Conservation (phyloP, 1,284 basidiomycete genomes). For the Trichosporon sp. region DNA sequence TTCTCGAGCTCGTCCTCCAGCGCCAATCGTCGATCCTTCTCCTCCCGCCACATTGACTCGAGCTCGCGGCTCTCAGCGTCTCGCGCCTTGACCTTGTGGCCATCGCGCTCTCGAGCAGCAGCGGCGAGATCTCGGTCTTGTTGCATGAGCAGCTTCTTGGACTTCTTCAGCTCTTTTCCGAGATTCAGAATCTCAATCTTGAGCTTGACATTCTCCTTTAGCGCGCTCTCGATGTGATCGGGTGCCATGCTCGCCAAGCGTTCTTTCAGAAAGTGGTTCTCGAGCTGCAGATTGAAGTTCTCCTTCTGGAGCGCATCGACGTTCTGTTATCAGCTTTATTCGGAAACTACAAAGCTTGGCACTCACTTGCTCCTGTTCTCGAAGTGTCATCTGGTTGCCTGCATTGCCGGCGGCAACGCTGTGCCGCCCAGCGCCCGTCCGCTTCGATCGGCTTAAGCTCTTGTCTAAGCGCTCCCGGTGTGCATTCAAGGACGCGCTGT, state of each 20-base stretch:
- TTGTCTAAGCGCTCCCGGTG: conserved; percentile 16
- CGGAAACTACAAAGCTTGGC: not conserved
- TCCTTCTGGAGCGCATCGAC: conserved; percentile 91
- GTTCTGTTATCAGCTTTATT: conserved; percentile 58
- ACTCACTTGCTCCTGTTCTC: conserved; percentile 88
- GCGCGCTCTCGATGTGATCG: conserved; percentile 81
- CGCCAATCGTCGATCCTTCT: conserved; percentile 33
- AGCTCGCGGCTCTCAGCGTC: conserved; percentile 24
- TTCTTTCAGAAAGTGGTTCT: conserved; percentile 88
- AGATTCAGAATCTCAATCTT: conserved; percentile 88
- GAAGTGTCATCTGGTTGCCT: conserved; percentile 58
- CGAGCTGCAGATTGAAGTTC: conserved; percentile 88
- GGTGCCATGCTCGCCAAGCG: conserved; percentile 74
- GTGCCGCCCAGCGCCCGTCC: conserved; percentile 42
- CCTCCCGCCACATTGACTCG: conserved; percentile 37
- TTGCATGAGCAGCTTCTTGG: conserved; percentile 80
- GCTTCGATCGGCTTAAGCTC: conserved; percentile 18
- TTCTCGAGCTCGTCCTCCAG: conserved; percentile 27
- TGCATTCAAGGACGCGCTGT: conserved; percentile 24
- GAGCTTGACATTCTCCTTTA: conserved; percentile 89
- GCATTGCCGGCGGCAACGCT: conserved; percentile 35
- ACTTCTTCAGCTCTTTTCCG: conserved; percentile 85
- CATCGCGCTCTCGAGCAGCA: conserved; percentile 53
- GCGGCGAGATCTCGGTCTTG: conserved; percentile 71
- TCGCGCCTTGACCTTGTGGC: conserved; percentile 26